Base-by-base conservation (phyloP, 805 yeast genomes). In the Dipodascopsis uninucleata region DNA sequence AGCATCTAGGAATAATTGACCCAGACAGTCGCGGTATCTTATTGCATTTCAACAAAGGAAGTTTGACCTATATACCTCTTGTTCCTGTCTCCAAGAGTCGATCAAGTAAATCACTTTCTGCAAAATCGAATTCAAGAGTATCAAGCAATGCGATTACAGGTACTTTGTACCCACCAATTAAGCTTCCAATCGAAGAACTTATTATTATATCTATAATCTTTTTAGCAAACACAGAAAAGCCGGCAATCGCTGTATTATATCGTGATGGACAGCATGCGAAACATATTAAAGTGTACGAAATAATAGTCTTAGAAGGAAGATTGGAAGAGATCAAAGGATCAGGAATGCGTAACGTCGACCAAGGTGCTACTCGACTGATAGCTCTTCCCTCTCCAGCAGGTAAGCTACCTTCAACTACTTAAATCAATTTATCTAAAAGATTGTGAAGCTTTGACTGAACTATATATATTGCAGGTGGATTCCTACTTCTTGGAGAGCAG, bases 401-500 rank as follows among this genome's bases (percentile, higher is more conserved):
- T 17, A 22, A 17, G 41, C 16, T 6, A 12, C 16, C 14, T 16
- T 31, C 12, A 18, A 31, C 22, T 38, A 12, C 16, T 8, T n/a
- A n/a, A n/a, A n/a, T n/a, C n/a, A n/a, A n/a, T n/a, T 16, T 14
- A 10, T 23, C 3, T 3, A 12, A 14, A 28, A 29, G n/a, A 16
- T 6, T 21, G 31, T 26, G 17, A 23, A 36, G 22, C 16, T 28
- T 7, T n/a, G n/a, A n/a, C n/a, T n/a, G n/a, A n/a, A n/a, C n/a
- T n/a, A n/a, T n/a, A n/a, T n/a, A n/a, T n/a, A n/a, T n/a, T 5
- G 12, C 12, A 39, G 43, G 47, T 14, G 56, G 56, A 10, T 52
- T 37, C 35, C 45, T 52, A 31, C 23, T 52, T 1, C 38, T 52
- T 3, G 55, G 56, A 6, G 56, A 52, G 42, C 56, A 52, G 38